Conservation (phyloP, 2,329 filamentous ascomycete genomes). For the Leptoxyphium fumago region DNA sequence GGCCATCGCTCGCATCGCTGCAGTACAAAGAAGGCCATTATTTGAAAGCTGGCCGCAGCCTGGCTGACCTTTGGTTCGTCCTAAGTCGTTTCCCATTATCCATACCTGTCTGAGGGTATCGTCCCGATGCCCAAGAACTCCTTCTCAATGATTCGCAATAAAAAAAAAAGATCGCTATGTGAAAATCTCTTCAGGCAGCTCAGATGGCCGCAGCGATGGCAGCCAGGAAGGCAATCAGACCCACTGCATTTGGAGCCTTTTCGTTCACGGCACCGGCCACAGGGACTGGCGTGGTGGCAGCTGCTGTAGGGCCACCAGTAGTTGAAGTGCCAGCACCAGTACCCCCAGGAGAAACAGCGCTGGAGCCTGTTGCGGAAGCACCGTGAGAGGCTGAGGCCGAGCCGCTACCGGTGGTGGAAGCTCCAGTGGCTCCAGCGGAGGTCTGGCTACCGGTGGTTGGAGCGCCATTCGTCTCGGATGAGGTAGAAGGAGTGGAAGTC, state of each 20-base stretch:
- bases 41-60: background rate
- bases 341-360: background rate
- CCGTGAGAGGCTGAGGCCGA: background rate
- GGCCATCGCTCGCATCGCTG: no score
- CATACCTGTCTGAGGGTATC: background rate
- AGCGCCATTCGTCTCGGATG: background rate
- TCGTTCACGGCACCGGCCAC: background rate
- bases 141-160: background rate
- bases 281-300: background rate
- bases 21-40: no score
- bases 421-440: background rate
- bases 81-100: background rate
- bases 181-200: no score
- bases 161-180: background rate
- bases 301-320: background rate
- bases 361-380: background rate
- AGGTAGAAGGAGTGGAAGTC: background rate
- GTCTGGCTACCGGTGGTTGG: background rate
- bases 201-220: background rate
- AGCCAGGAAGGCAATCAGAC: background rate
- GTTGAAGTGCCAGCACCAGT: background rate
- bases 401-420: background rate
- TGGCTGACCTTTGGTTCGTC: background rate
- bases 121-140: background rate
- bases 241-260: background rate